Conservation (phyloP, 805 yeast genomes). For the Cyberlindnera amylophila region DNA sequence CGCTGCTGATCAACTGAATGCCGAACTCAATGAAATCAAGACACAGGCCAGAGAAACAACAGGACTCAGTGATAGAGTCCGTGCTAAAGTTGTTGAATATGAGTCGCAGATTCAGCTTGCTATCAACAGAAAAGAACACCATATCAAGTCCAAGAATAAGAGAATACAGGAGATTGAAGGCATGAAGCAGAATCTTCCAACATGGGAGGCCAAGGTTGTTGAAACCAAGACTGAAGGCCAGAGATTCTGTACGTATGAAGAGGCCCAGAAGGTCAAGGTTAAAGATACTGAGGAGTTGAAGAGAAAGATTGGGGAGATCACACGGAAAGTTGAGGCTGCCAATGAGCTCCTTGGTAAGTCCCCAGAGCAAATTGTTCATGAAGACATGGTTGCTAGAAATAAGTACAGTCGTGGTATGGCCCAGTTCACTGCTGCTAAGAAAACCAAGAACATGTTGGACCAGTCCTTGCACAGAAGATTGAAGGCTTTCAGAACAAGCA, state of each 20-base stretch:
- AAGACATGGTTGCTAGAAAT: conserved; percentile 41
- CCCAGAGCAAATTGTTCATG: conserved; percentile 49
- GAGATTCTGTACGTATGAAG: conserved; percentile 45
- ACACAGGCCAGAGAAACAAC: neutral
- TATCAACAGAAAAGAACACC: conserved; percentile 15
- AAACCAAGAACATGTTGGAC: conserved; percentile 30
- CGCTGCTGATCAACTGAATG: conserved; percentile 20
- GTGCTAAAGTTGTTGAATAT: conserved; percentile 4
- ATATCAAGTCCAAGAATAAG: conserved; percentile 14
- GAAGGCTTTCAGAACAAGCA: conserved; percentile 37
- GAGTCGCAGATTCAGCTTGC: conserved; percentile 15
- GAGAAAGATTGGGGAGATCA: conserved; percentile 43
- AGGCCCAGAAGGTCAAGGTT: conserved; percentile 36
- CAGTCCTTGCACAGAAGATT: conserved; percentile 41
- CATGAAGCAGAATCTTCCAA: conserved; percentile 18
- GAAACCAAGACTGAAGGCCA: conserved; percentile 30
- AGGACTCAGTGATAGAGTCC: conserved; percentile 3
- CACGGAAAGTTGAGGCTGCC: conserved; percentile 44
- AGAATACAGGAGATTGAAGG: conserved; percentile 22
- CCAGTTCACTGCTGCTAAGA: conserved; percentile 35
- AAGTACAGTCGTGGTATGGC: conserved; percentile 40
- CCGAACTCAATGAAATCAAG: conserved; percentile 19
- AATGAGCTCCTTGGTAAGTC: conserved; percentile 52
- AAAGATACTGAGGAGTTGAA: conserved; percentile 47
- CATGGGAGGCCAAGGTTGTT: conserved; percentile 15